These are phyloP conservation scores for Corymbia maculata DNA, from an alignment of 345 rosid genomes.

Conservation along the genomic window DNA sequence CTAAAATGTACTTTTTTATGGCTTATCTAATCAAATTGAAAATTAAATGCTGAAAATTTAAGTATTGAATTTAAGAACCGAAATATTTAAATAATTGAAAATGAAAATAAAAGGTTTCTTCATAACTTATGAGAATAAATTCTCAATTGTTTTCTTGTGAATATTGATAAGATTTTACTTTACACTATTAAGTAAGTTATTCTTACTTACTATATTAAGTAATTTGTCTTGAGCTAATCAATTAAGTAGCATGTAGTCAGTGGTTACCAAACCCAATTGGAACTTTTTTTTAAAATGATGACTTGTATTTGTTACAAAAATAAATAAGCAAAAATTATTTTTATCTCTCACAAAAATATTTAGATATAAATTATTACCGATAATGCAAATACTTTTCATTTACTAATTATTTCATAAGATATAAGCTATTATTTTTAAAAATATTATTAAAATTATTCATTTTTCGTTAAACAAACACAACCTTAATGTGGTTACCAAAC, in stretches of 20 bases:
- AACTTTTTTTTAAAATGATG: too few species aligned
- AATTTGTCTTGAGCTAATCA: background rate
- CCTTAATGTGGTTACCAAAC: background rate
- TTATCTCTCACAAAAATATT: too few species aligned
- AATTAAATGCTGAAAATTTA: background rate
- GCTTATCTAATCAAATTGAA: background rate
- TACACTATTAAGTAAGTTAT: background rate
- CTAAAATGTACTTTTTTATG: too few species aligned
- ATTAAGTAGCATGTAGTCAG: rapidly evolving
- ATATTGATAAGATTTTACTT: background rate
- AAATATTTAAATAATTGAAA: background rate
- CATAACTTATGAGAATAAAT: background rate
- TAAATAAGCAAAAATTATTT: too few species aligned
- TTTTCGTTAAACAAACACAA: too few species aligned
- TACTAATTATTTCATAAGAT: too few species aligned
- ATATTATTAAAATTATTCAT: too few species aligned
- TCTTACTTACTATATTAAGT: background rate
- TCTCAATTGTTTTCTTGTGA: background rate
- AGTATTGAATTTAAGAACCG: background rate
- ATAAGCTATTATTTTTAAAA: too few species aligned
- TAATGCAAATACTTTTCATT: too few species aligned
- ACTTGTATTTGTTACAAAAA: too few species aligned
- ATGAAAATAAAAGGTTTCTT: background rate
- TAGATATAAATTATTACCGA: too few species aligned
- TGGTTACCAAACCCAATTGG: background rate